Evolutionary conservation across 2,329 filamentous ascomycete species (phyloP).

Genomic region (Keithomyces neogunnii): DNA sequence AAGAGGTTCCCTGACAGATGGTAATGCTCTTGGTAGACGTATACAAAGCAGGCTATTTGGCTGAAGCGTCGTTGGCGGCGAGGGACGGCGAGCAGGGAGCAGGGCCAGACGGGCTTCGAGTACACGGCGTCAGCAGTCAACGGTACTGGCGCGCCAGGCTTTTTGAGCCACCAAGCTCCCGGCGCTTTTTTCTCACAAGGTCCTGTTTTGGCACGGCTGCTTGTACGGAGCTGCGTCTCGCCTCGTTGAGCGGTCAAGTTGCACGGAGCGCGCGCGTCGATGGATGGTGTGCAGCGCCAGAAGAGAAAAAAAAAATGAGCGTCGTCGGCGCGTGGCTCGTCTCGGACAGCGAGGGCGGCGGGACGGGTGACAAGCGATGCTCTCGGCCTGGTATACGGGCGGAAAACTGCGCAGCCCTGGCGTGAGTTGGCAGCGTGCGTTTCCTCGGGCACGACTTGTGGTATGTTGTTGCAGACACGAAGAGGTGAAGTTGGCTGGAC

Average conservation of each 20-base stretch:
- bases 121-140: neutral
- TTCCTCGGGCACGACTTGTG: neutral
- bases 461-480: neutral
- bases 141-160: neutral
- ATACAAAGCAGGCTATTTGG: neutral
- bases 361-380: neutral
- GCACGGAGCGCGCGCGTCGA: neutral
- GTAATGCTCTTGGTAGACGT: neutral
- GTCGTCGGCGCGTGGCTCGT: neutral
- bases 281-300: too few relatives aligned
- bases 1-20: neutral
- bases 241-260: neutral
- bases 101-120: neutral
- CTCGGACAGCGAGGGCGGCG: neutral
- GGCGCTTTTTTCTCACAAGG: too few relatives aligned
- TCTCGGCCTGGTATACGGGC: neutral
- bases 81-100: neutral
- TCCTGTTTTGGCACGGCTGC: too few relatives aligned
- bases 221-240: too few relatives aligned
- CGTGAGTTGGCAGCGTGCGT: neutral
- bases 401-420: neutral
- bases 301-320: too few relatives aligned
- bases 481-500: neutral
- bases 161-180: too few relatives aligned
- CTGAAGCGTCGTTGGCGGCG: neutral